Base-by-base conservation (phyloP, 1,284 basidiomycete species). In the Trichosporon sp. region DNA sequence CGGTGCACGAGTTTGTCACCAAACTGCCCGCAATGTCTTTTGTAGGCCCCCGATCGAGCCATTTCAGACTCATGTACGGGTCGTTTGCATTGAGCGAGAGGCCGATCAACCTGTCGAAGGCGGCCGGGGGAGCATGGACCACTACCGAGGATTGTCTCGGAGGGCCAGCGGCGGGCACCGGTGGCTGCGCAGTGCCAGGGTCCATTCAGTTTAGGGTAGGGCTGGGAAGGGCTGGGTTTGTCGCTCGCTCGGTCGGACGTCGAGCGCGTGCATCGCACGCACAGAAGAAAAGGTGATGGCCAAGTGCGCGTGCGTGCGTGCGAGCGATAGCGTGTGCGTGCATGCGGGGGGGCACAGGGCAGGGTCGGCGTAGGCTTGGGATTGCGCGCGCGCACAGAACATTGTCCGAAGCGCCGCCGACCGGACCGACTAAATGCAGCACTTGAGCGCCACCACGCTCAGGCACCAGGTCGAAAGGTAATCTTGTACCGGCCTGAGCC, bases 381-480 rank as follows among this genome's bases (percentile, higher is more conserved):
- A 19, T 6, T 37, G 36, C 19, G 40, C 40, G 40, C 40, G 16
- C 19, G 56, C 49, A 29, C 49, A 54, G 49, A 54, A 54, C 49
- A 54, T 54, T 54, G 25, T 29, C 49, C 49, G 49, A 54, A 27
- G 49, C 49, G 27, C 16, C 49, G 27, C 49, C 49, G 49, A 54
- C 25, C 49, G 49, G 49, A 54, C 49, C 49, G 49, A 54, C 13
- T 44, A 27, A 54, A 54, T 54, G 49, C 49, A 54, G 14, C 49
- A 16, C 29, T 54, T 54, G 14, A 54, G 31, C 49, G 25, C 49
- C 49, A 54, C 49, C 49, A 54, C 23, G 25, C 25, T 27, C 49
- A 54, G 49, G 49, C 49, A 54, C 49, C 49, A 54, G 49, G 49
- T 54, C 49, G 16, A 27, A 54, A 54, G 49, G 27, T 54, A 29